Conservation (phyloP, 148 eudicot species). For the Silene conica region DNA sequence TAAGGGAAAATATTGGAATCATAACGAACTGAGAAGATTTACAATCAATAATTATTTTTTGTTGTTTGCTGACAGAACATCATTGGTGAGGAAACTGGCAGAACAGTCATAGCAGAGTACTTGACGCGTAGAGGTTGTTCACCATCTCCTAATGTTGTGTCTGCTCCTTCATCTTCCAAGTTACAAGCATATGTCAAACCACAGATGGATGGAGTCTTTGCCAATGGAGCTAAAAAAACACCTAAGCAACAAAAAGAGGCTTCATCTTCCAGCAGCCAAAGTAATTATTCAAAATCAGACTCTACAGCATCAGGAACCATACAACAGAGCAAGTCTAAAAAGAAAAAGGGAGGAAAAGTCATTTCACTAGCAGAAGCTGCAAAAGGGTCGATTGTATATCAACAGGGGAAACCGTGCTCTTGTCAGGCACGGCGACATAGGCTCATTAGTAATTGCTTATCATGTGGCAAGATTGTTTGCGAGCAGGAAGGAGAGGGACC, state of each 20-base stretch:
- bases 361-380: constrained; percentile 96
- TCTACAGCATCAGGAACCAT: constrained; percentile 30
- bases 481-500: constrained; percentile 99
- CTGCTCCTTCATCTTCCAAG: constrained; percentile 38
- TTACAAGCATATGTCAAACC: constrained; percentile 94
- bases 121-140: constrained; percentile 74
- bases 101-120: constrained; percentile 73
- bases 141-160: constrained; percentile 24
- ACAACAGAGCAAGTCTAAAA: constrained; percentile 51
- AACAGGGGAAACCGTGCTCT: constrained; percentile 92
- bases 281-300: constrained; percentile 28
- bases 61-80: constrained; percentile 57
- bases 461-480: constrained; percentile 97
- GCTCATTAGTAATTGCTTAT: constrained; percentile 85
- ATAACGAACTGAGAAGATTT: neutral
- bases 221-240: constrained; percentile 50
- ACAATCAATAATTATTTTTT: neutral
- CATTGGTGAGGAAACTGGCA: constrained; percentile 80
- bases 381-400: constrained; percentile 84
- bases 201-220: constrained; percentile 45
- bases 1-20: neutral
- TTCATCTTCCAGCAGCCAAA: constrained; percentile 38
- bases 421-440: constrained; percentile 94
- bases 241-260: constrained; percentile 57
- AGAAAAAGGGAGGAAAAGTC: constrained; percentile 83